These are phyloP conservation scores for Trichoderma arundinaceum DNA, from an alignment of 2,329 filamentous ascomycete species.

Conservation along the genomic window DNA sequence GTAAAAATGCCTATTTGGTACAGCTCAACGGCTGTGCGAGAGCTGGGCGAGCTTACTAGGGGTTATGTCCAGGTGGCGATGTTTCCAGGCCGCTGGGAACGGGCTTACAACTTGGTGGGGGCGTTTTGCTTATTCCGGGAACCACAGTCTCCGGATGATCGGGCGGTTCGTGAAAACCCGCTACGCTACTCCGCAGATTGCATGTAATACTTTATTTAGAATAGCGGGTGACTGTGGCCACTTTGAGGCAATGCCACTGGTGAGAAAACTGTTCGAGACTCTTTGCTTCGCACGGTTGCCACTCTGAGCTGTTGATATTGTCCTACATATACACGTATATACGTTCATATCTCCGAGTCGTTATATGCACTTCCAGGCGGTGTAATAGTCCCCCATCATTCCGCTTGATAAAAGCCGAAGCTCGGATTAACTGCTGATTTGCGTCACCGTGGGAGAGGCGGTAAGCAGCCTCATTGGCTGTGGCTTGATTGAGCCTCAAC, in stretches of 20 bases:
- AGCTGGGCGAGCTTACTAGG: background rate
- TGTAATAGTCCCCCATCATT: no score
- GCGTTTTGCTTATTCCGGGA: background rate
- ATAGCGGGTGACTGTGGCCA: background rate
- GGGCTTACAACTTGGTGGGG: background rate
- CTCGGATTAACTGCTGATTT: background rate
- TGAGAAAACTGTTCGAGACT: background rate
- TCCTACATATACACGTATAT: no score
- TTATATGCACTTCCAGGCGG: no score
- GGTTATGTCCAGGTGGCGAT: background rate
- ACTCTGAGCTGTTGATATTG: background rate
- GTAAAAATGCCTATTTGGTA: background rate
- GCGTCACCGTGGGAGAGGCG: slow-evolving; percentile 16
- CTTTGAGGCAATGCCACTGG: background rate
- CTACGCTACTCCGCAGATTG: background rate
- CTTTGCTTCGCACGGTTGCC: background rate
- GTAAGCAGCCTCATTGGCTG: slow-evolving; percentile 20
- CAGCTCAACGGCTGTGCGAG: background rate
- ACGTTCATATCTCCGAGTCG: background rate
- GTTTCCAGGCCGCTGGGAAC: background rate
- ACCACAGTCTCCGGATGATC: background rate
- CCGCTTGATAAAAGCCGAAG: background rate
- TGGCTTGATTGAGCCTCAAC: background rate
- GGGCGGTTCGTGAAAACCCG: background rate
- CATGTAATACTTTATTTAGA: background rate